A percentile compares a stretch with the other conserved stretches of the same genome.
Evolutionary conservation across 371 early-diverging fungal genomes (phyloP).

Genomic region (Gilbertella persicaria): DNA sequence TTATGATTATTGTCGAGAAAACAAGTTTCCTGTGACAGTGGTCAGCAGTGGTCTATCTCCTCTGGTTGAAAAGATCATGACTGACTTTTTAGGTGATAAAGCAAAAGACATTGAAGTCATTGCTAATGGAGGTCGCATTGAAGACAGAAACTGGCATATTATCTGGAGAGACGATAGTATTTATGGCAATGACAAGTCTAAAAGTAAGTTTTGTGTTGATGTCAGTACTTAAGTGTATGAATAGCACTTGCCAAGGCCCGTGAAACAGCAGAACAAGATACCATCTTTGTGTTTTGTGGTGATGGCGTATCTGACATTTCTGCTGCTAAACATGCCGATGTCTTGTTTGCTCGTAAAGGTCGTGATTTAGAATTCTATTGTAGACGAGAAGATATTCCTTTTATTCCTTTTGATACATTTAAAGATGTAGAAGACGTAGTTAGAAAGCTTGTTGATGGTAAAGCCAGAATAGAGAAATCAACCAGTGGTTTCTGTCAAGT

Average conservation of each 20-base stretch:
- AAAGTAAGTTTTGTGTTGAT: conserved; percentile 29
- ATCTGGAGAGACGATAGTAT: conserved; percentile 58
- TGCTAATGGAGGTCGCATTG: conserved; percentile 47
- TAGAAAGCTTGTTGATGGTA: conserved; percentile 30
- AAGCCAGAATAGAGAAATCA: conserved; percentile 31
- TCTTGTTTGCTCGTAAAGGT: conserved; percentile 65
- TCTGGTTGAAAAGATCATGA: conserved; percentile 48
- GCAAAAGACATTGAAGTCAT: conserved; percentile 49
- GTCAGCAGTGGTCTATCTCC: conserved; percentile 60
- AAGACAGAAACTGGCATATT: conserved; percentile 55
- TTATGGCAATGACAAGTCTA: conserved; percentile 65
- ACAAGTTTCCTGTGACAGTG: conserved; percentile 53
- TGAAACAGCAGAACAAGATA: conserved; percentile 32
- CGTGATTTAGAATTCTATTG: conserved; percentile 68
- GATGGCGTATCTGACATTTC: conserved; percentile 74
- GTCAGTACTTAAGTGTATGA: not conserved
- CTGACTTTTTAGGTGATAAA: conserved; percentile 43
- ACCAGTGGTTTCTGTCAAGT: conserved; percentile 41
- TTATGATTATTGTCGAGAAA: conserved; percentile 46
- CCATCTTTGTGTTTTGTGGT: conserved; percentile 63
- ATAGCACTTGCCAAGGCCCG: conserved; percentile 43
- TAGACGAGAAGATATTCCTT: conserved; percentile 48
- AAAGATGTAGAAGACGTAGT: conserved; percentile 41
- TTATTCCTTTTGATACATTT: conserved; percentile 58
- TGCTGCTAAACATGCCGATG: conserved; percentile 68